Base-by-base conservation (phyloP, 83 land plant species). In the Thuja plicata region DNA sequence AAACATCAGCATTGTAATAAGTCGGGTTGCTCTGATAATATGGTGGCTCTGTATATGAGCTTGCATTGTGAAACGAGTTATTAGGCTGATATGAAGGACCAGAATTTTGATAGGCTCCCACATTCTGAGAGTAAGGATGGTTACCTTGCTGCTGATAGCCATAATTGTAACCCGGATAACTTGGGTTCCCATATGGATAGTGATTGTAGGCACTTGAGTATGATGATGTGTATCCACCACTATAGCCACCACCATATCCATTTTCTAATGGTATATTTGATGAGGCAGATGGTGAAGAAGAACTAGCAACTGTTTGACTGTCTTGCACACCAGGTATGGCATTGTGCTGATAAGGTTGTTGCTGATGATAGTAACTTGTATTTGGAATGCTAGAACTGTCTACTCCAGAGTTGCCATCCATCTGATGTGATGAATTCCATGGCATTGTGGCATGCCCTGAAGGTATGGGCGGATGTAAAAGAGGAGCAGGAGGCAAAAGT, bases 1-100 rank as follows among this genome's bases (percentile, higher is more conserved):
- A 93, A 92, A 90, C 96, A 95, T 93, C 95, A 93, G 94, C 88
- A 95, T 94, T 92, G 94, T 96, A 97, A 91, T 95, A 97, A 94
- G 95, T 88, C 78, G 87, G 60, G 50, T 89, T 92, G 91, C 93
- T 92, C 88, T 92, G 93, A 89, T 97, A 96, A 91, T 95, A 92
- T 91, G 96, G 66, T 90, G 95, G 71, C 76, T 94, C 97, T 83
- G 89, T 91, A 92, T 92, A 95, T 85, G 95, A 91, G 90, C 93
- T 93, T 88, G 96, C 74, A 93, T 93, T 95, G 91, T 93, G 97
- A 92, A 93, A 97, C 88, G 96, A 93, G 90, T 94, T 93, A 95
- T 90, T 89, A 92, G 96, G 91, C 94, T 93, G 99, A 92, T 96
- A 95, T 91, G 96, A 92, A 95, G 97, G 94, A 91, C 93, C 96